Conservation (phyloP, 2,329 filamentous ascomycete genomes). For the Corinectria fuckeliana region DNA sequence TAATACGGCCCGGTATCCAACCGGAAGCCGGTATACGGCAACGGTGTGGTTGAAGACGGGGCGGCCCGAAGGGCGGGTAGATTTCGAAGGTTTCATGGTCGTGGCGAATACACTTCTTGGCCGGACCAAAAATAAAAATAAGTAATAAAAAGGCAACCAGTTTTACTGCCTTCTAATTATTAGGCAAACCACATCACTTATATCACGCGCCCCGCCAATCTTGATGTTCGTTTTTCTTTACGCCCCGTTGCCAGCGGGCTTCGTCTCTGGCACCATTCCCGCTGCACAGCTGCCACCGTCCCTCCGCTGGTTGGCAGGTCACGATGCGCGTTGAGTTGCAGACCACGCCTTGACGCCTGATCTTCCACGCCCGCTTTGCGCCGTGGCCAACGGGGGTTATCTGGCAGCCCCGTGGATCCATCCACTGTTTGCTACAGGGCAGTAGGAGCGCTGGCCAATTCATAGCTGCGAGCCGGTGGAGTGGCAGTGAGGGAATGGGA, state of each 20-base stretch:
- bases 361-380: slow-evolving; percentile 15
- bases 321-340: too few species aligned
- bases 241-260: background rate
- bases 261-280: slow-evolving; percentile 9
- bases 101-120: background rate
- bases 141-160: background rate
- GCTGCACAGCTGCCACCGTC: slow-evolving; percentile 15
- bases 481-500: background rate
- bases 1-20: background rate
- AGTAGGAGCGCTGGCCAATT: slow-evolving; percentile 5
- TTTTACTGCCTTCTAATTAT: background rate
- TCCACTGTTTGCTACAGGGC: background rate
- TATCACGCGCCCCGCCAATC: slow-evolving; percentile 4
- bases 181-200: slow-evolving; percentile 20
- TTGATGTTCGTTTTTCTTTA: background rate
- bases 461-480: slow-evolving; percentile 8
- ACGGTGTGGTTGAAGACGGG: background rate
- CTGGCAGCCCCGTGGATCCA: background rate
- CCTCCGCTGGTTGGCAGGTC: slow-evolving; percentile 19
- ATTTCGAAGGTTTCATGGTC: background rate
- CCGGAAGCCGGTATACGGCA: background rate
- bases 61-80: slow-evolving; percentile 7
- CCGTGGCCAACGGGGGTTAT: background rate
- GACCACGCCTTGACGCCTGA: slow-evolving; percentile 19
- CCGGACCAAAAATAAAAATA: background rate